Base-by-base conservation (phyloP, 495 filamentous ascomycete species). In the Daldinia decipiens region DNA sequence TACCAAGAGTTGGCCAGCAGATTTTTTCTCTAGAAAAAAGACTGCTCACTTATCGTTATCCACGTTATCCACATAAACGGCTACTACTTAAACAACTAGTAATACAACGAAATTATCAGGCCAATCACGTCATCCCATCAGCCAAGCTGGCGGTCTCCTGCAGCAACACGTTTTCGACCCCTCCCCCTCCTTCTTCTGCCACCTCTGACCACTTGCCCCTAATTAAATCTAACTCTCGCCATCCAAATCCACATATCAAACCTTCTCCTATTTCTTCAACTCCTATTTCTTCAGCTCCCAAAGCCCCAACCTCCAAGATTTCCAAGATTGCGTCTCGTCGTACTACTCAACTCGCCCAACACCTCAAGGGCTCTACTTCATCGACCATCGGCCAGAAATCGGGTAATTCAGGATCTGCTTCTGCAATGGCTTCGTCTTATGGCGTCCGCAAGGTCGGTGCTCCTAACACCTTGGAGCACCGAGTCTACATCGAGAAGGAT, bases 401-500 rank as follows among this genome's bases (percentile, higher is more conserved):
- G 17, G 15, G 59, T 54, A 62, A 65, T 21, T 21, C 86, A 79
- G 77, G 82, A 54, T 83, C 69, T 54, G 55, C 71, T 65, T 69
- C 74, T 78, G 81, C 68, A 68, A 93, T 88, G 84, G 81, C 85
- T 29, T 82, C 86, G 54, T 76, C 75, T 29, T 95, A 91, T 82
- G 83, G 85, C 72, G 80, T 91, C 78, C 88, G 95, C 80, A 98
- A 95, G 87, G 86, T 97, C 75, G 96, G 88, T 70, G 87, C 91
- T 65, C 89, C 93, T 71, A 91, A 97, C 84, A 98, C 95, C 60
- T 86, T 98, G 77, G 96, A 98, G 85, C 91, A 98, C 88, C 93
- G 95, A 78, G 90, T 98, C 82, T 99, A 90, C 88, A 88, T 98
- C 77, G 95, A 98, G 88, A 93, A 94, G 84, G 93, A 98, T 93